Base-by-base conservation (phyloP, 768 basidiomycete genomes). In the Termitomyces sp. region DNA sequence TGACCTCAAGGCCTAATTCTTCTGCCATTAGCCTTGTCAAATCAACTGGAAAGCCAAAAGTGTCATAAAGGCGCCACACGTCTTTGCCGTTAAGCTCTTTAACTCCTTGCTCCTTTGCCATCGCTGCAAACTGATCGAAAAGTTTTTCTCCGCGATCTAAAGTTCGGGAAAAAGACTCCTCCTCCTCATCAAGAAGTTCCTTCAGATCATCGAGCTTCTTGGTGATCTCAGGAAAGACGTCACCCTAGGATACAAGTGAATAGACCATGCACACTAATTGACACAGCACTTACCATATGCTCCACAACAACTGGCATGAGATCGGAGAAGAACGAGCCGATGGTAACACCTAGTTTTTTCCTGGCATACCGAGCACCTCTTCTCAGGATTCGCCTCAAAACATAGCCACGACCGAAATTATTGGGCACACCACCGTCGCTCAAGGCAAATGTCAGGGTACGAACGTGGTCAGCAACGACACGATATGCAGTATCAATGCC, bases 401-500 rank as follows among this genome's bases (percentile, higher is more conserved):
- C 97, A 62, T 99, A 99, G 2, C 97, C 97, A 54, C 97, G 82
- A 9, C 97, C 97, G 49, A 96, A 88, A 66, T 98, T 98, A 67
- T 92, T 93, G 3, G 97, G 97, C 11, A 97, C 85, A 52, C 97
- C 97, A 35, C 97, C 97, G 65, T 99, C 97, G 61, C 92, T 92
- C 62, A 99, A 78, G 16, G 97, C 96, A 66, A 99, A 92, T 0
- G 95, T 95, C 63, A 99, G 77, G 7, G 97, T 98, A 60, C 97
- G 82, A 35, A 95, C 89, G 69, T 99, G 97, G 71, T 99, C 97
- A 6, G 96, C 95, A 52, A 98, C 86, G 46, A 99, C 91, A 50
- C 97, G 87, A 74, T 99, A 99, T 19, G 96, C 97, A 48, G 93
- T 99, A 68, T 99, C 97, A 56, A 98, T 89, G 1, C 95, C 96